Evolutionary conservation across 495 filamentous ascomycete genomes (phyloP), one percentile per base, ranked within the genome.

Genomic region (Podospora anserina): DNA sequence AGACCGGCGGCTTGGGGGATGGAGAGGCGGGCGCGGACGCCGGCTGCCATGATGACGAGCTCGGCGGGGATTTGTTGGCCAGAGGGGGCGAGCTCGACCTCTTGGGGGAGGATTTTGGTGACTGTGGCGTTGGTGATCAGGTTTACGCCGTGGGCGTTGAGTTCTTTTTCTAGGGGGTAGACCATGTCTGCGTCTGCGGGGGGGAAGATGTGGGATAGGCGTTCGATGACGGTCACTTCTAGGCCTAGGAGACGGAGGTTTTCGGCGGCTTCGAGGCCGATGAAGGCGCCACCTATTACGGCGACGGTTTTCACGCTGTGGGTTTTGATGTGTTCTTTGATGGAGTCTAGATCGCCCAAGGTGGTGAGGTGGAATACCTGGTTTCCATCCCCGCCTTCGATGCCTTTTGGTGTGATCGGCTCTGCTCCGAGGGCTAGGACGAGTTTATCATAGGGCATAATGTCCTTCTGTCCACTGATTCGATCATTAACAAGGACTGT

Each of bases 251-350:
- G 4, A 20, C 64, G 30, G n/a, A 75, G 56, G 15, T 72, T 72
- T 64, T 79, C 76, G 18, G 74, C 77, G 5, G 73, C 73, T 65
- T 79, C 77, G 23, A 79, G 49, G 23, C 77, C 77, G 44, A 79
- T 79, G 66, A 78, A 79, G 5, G 73, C 77, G 0, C 74, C 77
- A 0, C 77, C 77, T 2, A 79, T 71, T 28, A 79, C 69, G 4
- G 61, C 71, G 26, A 69, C 74, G 1, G 15, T 57, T 49, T 70
- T 72, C 27, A 32, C 54, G 1, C 56, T 44, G 26, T 70, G 28
- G 23, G n/a, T 54, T 4, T 30, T 16, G 13, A 79, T 68, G 61
- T 66, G 76, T 2, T 9, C 19, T 49, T 72, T 67, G 15, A 76
- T 65, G 1, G 55, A 59, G 16, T 71, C 53, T 2, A 79, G 60